phyloP scores from a whole-genome alignment of 495 filamentous ascomycete genomes.

The Tuber microsphaerosporum region DNA sequence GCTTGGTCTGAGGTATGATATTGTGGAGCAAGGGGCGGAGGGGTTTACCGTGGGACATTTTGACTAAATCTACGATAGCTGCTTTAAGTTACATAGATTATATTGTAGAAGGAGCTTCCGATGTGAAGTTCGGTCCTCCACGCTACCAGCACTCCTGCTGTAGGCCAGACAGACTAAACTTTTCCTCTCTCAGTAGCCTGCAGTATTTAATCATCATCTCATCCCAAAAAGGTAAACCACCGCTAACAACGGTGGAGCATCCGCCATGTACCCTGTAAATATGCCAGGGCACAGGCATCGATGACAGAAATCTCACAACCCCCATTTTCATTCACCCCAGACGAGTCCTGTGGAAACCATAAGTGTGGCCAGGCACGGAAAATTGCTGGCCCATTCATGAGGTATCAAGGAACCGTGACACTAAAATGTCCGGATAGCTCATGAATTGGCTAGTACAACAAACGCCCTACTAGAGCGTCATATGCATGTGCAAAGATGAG shows the following conservation, averaged over 20 bases:
- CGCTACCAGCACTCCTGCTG: not conserved
- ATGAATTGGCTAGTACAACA: not conserved
- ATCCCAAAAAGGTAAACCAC: not conserved
- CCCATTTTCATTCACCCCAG: not conserved
- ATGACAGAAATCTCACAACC: not conserved
- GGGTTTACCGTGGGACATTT: not conserved
- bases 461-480: slow-evolving; percentile 11
- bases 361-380: not conserved
- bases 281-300: not conserved
- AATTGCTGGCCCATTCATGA: not conserved
- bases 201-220: not conserved
- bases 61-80: not conserved
- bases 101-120: not conserved
- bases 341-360: not conserved
- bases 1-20: not conserved
- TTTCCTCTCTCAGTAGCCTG: not conserved
- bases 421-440: not conserved
- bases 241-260: not conserved
- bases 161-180: not conserved
- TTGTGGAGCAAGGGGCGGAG: not conserved
- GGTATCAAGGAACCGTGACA: not conserved
- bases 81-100: not conserved
- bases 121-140: not conserved
- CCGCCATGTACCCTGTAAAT: not conserved
- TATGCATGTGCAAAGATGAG: slow-evolving; percentile 13